A percentile compares a stretch with the other conserved stretches of the same genome.
Conservation (phyloP, 768 basidiomycete species). For the Naganishia antarctica region DNA sequence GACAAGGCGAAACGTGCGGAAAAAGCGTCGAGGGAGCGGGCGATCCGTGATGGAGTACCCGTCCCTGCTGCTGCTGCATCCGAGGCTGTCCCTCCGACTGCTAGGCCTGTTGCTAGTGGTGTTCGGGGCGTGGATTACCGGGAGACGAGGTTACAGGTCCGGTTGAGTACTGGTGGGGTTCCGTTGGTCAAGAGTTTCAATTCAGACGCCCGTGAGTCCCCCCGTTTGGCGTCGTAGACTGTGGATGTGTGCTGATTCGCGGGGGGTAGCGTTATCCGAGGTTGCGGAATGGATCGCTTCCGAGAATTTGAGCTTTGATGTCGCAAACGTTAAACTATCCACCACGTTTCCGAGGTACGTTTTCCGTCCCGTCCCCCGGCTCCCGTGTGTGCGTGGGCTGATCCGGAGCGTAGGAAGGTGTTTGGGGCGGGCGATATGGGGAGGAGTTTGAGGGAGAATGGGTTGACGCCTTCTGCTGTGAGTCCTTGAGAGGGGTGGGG, state of each 20-base stretch:
- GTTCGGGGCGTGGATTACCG: conserved; percentile 68
- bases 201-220: conserved; percentile 42
- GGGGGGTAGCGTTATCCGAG: conserved; percentile 62
- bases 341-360: conserved; percentile 78
- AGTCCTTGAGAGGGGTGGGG: not conserved
- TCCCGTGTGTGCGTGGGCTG: not conserved
- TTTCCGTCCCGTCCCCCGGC: not conserved
- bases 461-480: conserved; percentile 85
- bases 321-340: conserved; percentile 71
- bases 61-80: conserved; percentile 50
- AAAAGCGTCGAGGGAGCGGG: conserved; percentile 84
- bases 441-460: conserved; percentile 75
- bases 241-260: not conserved
- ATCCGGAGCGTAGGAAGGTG: conserved; percentile 60
- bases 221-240: not conserved
- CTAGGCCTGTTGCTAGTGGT: conserved; percentile 47
- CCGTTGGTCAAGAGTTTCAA: conserved; percentile 60
- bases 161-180: conserved; percentile 71
- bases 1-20: conserved; percentile 86
- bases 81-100: conserved; percentile 46
- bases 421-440: conserved; percentile 69
- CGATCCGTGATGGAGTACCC: conserved; percentile 71
- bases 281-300: conserved; percentile 83
- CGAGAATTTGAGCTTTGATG: conserved; percentile 64
- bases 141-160: conserved; percentile 79